A percentile compares a stretch with the other conserved stretches of the same genome.
phyloP scores from a whole-genome alignment of 305 asterid species.

The Fraxinus xanthoxyloides region DNA sequence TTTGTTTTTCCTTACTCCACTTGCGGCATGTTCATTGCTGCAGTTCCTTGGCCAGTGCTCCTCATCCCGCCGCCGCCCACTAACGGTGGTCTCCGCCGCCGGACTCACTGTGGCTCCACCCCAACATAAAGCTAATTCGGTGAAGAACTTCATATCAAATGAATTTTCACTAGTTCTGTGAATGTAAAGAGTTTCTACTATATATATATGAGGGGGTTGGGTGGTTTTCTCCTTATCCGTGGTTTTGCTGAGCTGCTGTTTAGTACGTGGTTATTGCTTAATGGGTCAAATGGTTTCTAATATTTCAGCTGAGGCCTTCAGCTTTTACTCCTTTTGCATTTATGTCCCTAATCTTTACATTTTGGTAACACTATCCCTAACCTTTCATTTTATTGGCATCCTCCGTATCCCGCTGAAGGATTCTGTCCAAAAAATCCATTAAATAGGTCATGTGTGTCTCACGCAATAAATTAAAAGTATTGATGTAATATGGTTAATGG shows the following conservation, averaged over 20 bases:
- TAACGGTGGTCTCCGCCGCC: background rate
- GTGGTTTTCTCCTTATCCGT: background rate
- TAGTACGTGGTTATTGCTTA: background rate
- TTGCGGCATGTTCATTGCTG: background rate
- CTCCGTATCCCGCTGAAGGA: background rate
- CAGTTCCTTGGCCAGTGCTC: background rate
- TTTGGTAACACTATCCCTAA: background rate
- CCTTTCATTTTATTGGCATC: background rate
- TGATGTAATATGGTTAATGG: background rate
- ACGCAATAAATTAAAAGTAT: background rate
- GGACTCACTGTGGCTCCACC: slow-evolving; percentile 13
- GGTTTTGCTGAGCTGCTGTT: background rate
- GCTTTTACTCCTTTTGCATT: background rate
- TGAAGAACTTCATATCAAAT: slow-evolving; percentile 20
- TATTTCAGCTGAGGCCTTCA: background rate
- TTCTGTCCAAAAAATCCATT: background rate
- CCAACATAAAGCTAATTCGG: slow-evolving; percentile 23
- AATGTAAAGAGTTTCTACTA: background rate
- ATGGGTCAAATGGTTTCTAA: background rate
- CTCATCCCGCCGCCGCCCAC: background rate
- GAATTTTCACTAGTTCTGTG: background rate
- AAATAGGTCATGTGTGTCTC: background rate
- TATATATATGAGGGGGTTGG: background rate
- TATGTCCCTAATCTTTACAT: background rate
- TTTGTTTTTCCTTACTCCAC: background rate